Evolutionary conservation across 192 early-diverging fungal species (phyloP), one percentile per base, ranked within the genome.

Genomic region (Podila horticola): DNA sequence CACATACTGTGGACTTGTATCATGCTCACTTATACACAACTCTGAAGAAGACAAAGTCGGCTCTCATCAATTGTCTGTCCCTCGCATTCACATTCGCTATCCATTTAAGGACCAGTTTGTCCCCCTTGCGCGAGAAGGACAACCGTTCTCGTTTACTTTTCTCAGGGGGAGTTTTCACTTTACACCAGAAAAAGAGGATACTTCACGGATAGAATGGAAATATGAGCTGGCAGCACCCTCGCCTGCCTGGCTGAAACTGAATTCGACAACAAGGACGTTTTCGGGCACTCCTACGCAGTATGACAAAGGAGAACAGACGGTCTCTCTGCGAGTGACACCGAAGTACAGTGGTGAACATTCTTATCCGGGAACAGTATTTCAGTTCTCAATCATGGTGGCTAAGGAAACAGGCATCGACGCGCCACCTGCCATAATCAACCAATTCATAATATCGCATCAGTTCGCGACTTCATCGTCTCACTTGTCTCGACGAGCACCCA

Each of bases 181-280:
- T 31, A 26, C 34, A 28, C 36, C 28, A 5, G 34, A 64, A 13
- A 33, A 13, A 19, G 12, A 64, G 22, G 41, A 45, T 4, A 12
- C 12, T 45, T 45, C 41, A 45, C 41, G 12, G 11, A 33, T 28
- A 22, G 59, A 7, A 24, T 64, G 62, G 62, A 12, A 24, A 7
- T 64, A 41, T 45, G 62, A 64, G 19, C 3, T 64, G 34, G 62
- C 7, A 3, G 22, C 34, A 28, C 62, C 62, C 38, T 64, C 41
- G 24, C 34, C 62, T 17, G 34, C 62, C 12, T 64, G 62, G 62
- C 62, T 64, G 22, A 41, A 33, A 33, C 41, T 64, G 34, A 36
- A 64, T 33, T 22, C 62, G 15, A 11, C 62, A 22, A 64, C 62
- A 45, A 33, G 22, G 38, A 64, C 62, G 41, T 64, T 64, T 38